These are phyloP conservation scores for Epichloe sp. DNA, from an alignment of 2,329 filamentous ascomycete genomes.

Conservation along the genomic window DNA sequence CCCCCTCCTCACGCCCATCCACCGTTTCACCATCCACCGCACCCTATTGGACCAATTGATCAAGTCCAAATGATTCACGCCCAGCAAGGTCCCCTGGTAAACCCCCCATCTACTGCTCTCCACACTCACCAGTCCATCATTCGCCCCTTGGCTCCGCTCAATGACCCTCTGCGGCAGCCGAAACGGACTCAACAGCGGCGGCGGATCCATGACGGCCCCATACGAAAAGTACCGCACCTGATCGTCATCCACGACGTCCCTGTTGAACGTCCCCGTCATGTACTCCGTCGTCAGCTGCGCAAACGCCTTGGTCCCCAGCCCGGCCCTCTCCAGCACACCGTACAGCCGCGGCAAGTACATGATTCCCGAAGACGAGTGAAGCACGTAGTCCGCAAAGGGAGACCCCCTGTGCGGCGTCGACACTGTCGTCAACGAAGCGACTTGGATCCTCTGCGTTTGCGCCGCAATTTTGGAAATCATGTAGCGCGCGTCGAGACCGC, in stretches of 20 bases:
- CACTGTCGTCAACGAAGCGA: conserved; percentile 40
- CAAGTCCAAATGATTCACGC: conserved; percentile 49
- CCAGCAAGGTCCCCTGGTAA: conserved; percentile 50
- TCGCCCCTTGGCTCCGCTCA: conserved; percentile 39
- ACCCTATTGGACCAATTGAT: conserved; percentile 57
- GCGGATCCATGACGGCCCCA: conserved; percentile 34
- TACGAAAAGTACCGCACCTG: conserved; percentile 49
- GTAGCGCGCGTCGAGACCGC: conserved; percentile 50
- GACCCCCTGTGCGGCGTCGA: conserved; percentile 43
- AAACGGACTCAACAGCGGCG: conserved; percentile 53
- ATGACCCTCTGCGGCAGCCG: conserved; percentile 39
- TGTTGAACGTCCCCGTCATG: conserved; percentile 47
- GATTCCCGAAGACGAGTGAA: conserved; percentile 25
- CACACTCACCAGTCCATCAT: conserved; percentile 57
- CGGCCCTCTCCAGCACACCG: conserved; percentile 33
- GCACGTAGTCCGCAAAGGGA: conserved; percentile 40
- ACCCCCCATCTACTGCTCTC: conserved; percentile 45
- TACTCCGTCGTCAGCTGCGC: conserved; percentile 45
- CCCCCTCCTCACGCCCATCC: conserved; percentile 39
- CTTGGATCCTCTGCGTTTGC: conserved; percentile 11
- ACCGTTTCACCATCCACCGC: conserved; percentile 38
- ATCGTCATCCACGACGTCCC: conserved; percentile 37
- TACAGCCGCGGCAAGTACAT: conserved; percentile 42
- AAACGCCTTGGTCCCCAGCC: conserved; percentile 47
- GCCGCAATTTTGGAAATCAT: conserved; percentile 38